These are phyloP conservation scores for Saccharomycopsis selenospora DNA, from an alignment of 805 yeast genomes.

Conservation along the genomic window DNA sequence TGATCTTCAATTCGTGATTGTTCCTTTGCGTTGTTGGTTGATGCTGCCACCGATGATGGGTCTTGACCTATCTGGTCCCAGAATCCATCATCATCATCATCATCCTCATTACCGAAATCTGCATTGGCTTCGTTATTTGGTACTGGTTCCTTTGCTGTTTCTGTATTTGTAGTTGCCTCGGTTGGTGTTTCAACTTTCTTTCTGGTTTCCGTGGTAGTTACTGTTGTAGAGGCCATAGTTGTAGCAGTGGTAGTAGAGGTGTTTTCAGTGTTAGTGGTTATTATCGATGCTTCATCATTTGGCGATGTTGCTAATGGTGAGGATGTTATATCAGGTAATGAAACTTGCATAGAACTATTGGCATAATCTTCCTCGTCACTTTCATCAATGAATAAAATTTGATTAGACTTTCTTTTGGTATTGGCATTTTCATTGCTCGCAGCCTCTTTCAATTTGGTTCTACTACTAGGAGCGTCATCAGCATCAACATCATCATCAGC, in stretches of 20 bases:
- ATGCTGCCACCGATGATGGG: constrained; percentile 2
- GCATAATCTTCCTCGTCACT: constrained; percentile 12
- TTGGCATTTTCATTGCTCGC: background rate
- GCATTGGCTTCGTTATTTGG: background rate
- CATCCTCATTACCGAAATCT: no score
- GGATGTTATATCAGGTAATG: background rate
- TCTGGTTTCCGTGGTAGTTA: background rate
- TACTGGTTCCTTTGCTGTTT: background rate
- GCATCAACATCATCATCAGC: constrained; percentile 23
- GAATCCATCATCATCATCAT: constrained; percentile 7
- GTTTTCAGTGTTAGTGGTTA: background rate
- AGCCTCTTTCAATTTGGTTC: background rate
- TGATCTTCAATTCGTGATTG: constrained; percentile 4
- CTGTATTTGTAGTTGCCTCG: background rate
- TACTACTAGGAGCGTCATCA: constrained; percentile 16
- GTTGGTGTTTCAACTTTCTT: background rate
- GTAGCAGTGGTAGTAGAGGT: background rate
- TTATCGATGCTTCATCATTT: background rate
- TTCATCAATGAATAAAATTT: background rate
- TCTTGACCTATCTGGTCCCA: background rate
- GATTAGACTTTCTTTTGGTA: background rate
- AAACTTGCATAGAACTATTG: constrained; percentile 6
- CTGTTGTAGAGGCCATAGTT: background rate
- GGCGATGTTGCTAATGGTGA: background rate
- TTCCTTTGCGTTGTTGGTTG: background rate